Conservation (phyloP, 2,329 filamentous ascomycete genomes). For the Trichoderma sp. region DNA sequence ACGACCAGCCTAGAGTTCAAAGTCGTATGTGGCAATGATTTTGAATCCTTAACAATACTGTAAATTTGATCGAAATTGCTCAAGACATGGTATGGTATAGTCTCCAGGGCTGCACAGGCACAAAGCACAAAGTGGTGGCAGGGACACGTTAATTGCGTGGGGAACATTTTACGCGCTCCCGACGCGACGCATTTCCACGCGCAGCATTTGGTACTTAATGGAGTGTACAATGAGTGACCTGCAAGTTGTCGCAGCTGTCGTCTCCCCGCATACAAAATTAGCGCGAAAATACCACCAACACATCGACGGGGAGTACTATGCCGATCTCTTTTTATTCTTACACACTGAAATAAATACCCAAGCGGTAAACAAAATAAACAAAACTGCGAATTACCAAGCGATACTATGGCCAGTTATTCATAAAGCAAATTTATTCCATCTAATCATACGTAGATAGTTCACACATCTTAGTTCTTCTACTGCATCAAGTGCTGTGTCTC, state of each 20-base stretch:
- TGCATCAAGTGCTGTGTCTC: background rate
- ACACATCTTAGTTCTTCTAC: background rate
- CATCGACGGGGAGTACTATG: background rate
- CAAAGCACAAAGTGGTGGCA: background rate
- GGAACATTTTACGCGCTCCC: conserved; percentile 31
- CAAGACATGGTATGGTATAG: background rate
- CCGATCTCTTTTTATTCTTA: background rate
- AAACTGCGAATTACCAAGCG: background rate
- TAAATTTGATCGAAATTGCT: background rate
- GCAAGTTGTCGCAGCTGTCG: background rate
- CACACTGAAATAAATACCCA: background rate
- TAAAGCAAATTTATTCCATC: background rate
- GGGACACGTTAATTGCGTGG: conserved; percentile 26
- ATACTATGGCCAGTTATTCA: background rate
- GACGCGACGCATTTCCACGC: conserved; percentile 29
- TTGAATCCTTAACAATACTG: background rate
- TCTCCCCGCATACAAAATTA: background rate
- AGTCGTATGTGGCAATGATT: background rate
- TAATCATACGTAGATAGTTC: background rate
- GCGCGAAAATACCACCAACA: background rate
- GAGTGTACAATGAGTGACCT: background rate
- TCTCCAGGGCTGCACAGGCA: background rate
- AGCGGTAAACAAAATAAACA: background rate
- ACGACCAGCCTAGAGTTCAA: conserved; percentile 1
- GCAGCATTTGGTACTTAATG: conserved; percentile 20